Conservation (phyloP, 179 eudicot species). For the Silene noctiflora region DNA sequence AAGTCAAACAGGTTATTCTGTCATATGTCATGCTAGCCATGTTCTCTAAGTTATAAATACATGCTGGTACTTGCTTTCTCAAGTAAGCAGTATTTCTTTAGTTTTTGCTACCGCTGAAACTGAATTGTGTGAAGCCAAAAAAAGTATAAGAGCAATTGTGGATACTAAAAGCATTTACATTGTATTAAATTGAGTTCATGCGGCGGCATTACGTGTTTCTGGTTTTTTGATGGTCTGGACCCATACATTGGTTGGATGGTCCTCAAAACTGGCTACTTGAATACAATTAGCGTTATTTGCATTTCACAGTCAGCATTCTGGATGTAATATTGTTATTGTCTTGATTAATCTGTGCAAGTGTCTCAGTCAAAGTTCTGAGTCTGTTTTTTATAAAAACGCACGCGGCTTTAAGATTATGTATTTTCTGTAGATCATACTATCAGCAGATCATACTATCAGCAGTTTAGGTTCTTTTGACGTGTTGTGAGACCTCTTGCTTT, state of each 20-base stretch:
- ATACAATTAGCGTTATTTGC: background rate
- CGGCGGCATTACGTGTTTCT: background rate
- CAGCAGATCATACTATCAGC: background rate
- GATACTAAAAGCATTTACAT: background rate
- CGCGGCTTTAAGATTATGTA: background rate
- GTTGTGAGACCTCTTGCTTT: background rate
- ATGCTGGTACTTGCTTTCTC: conserved; percentile 1
- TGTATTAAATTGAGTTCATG: background rate
- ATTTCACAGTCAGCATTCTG: background rate
- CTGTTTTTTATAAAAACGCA: background rate
- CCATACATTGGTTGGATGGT: background rate
- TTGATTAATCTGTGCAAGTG: background rate
- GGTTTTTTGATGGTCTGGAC: background rate
- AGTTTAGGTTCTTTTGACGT: background rate
- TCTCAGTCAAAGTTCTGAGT: background rate
- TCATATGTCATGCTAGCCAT: conserved; percentile 15
- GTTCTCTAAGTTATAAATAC: conserved; percentile 1
- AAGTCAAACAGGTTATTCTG: conserved; percentile 60
- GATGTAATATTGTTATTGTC: background rate
- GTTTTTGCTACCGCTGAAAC: background rate
- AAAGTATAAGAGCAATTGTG: background rate
- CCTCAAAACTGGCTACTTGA: background rate
- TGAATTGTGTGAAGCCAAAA: background rate
- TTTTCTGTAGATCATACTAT: background rate
- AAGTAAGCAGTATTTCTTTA: background rate